These are phyloP conservation scores for Wickerhamiella australiensis DNA, from an alignment of 805 yeast species.

Conservation along the genomic window DNA sequence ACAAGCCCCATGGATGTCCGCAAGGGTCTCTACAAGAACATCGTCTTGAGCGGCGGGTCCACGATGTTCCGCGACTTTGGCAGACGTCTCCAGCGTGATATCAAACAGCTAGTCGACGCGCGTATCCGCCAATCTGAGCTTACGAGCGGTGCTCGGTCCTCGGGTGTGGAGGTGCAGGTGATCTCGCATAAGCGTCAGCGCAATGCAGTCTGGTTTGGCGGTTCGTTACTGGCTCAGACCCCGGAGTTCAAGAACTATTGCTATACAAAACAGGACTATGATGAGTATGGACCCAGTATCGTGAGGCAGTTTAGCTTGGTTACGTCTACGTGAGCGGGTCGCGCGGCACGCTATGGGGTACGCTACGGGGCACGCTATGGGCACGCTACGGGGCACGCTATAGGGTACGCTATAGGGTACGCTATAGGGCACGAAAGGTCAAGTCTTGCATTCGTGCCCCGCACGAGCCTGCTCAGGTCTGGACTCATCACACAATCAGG, in stretches of 20 bases:
- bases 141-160: conserved; percentile 58
- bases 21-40: conserved; percentile 88
- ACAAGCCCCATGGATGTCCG: conserved; percentile 95
- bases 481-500: no score
- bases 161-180: conserved; percentile 95
- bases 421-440: no score
- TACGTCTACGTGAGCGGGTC: conserved; percentile 16
- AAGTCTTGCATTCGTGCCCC: no score
- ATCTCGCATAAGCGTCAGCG: conserved; percentile 94
- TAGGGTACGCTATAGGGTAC: no score
- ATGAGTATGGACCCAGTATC: conserved; percentile 94
- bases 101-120: conserved; percentile 74
- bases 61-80: conserved; percentile 99
- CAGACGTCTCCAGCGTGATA: conserved; percentile 90
- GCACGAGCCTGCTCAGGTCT: no score
- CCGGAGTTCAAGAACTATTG: conserved; percentile 93
- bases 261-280: conserved; percentile 93
- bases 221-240: conserved; percentile 91
- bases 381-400: no score
- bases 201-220: conserved; percentile 99
- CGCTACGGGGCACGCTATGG: no score
- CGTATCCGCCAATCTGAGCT: conserved; percentile 75
- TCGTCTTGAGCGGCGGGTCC: conserved; percentile 93
- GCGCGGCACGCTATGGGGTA: no score
- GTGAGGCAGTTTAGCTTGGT: conserved; percentile 94